phyloP scores from a whole-genome alignment of 257 asterid genomes.

The Nicotiana tomentosiformis region DNA sequence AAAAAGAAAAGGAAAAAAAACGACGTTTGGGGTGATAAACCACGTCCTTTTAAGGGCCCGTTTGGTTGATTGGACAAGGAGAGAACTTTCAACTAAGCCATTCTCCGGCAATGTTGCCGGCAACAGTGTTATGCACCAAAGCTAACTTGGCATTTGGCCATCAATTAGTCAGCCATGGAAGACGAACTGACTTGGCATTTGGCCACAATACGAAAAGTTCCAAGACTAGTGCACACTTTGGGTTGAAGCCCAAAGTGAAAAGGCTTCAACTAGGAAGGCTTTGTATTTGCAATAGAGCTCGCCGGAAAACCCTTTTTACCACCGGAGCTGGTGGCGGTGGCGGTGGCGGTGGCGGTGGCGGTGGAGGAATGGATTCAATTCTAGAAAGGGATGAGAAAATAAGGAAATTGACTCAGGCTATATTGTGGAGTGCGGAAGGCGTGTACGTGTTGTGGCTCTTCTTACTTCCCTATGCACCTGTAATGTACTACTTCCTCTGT shows the following conservation, averaged over 20 bases:
- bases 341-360: neutral
- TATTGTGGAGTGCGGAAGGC: constrained; percentile 66
- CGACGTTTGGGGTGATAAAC: too few species aligned
- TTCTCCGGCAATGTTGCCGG: constrained; percentile 6
- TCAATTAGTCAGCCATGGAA: constrained; percentile 1
- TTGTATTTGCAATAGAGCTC: neutral
- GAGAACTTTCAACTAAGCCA: neutral
- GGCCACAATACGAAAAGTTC: constrained; percentile 6
- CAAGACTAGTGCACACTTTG: neutral
- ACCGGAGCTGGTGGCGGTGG: constrained; percentile 25
- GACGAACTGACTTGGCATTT: constrained; percentile 2
- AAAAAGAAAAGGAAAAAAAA: too few species aligned
- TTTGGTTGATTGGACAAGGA: too few species aligned
- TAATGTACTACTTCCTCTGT: constrained; percentile 22
- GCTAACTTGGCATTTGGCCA: neutral
- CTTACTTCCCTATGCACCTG: constrained; percentile 95
- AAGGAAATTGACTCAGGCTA: constrained; percentile 38
- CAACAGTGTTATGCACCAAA: neutral
- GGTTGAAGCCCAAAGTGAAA: constrained; percentile 1
- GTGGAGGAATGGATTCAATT: constrained; percentile 15
- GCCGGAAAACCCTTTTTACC: constrained; percentile 14
- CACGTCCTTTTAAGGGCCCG: too few species aligned
- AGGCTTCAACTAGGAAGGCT: constrained; percentile 6
- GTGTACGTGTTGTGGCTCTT: constrained; percentile 83
- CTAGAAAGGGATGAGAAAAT: constrained; percentile 45